Evolutionary conservation across 345 rosid species (phyloP).

Genomic region (Bruguiera gymnorhiza): DNA sequence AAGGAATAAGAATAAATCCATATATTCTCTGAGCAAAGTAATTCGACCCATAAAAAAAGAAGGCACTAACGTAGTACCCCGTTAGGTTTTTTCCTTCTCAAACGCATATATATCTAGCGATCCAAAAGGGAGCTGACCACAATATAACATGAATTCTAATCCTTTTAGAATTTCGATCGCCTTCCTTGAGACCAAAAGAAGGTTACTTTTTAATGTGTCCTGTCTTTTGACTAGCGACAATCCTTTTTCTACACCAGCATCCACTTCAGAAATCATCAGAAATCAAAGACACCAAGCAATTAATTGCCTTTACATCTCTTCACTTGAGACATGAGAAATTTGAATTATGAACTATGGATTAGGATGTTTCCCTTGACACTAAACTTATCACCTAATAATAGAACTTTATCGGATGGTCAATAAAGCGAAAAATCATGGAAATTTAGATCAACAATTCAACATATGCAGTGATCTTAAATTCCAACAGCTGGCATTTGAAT

Average conservation of each 20-base stretch:
- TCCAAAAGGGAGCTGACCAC: conserved; percentile 13
- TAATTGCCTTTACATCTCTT: too few species aligned
- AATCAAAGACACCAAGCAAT: too few species aligned
- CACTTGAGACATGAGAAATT: too few species aligned
- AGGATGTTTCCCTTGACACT: too few species aligned
- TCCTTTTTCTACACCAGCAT: not conserved
- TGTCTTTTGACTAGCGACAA: conserved; percentile 2
- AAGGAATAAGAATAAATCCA: conserved; percentile 42
- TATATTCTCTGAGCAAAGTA: conserved; percentile 16
- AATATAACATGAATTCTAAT: not conserved
- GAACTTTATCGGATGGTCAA: too few species aligned
- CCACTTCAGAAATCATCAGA: not conserved
- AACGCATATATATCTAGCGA: not conserved
- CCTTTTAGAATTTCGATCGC: not conserved
- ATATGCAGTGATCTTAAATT: too few species aligned
- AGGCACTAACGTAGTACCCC: not conserved
- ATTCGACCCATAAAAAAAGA: conserved; percentile 27
- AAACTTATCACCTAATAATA: too few species aligned
- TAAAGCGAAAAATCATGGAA: too few species aligned
- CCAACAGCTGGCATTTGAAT: too few species aligned
- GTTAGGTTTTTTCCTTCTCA: not conserved
- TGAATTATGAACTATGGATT: too few species aligned
- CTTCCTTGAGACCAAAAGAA: conserved; percentile 9
- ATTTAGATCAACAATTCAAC: too few species aligned
- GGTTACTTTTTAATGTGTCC: conserved; percentile 17